Conservation (phyloP, 441 rosid genomes). For the Pelargonium citronellum region DNA sequence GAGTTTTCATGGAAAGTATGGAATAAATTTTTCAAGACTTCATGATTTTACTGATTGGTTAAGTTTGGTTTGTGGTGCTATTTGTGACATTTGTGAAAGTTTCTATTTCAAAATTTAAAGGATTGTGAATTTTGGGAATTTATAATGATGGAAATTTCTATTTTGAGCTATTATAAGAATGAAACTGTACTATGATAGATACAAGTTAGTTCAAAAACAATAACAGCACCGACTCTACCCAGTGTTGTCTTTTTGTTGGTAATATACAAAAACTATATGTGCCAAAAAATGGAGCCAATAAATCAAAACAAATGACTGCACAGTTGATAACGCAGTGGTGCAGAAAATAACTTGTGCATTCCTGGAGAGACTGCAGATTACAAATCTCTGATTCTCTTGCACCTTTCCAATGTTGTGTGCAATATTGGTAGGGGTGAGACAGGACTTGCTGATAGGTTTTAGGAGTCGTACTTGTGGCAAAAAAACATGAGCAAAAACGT, state of each 20-base stretch:
- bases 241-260: not conserved
- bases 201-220: not conserved
- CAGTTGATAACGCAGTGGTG: conserved; percentile 1
- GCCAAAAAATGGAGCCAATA: not conserved
- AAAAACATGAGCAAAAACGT: not conserved
- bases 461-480: not conserved
- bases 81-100: too few species aligned
- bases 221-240: not conserved
- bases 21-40: too few species aligned
- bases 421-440: not conserved
- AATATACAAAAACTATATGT: not conserved
- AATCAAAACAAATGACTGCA: conserved; percentile 2
- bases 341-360: not conserved
- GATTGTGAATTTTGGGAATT: too few species aligned
- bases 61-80: too few species aligned
- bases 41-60: too few species aligned
- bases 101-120: too few species aligned
- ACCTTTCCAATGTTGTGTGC: not conserved
- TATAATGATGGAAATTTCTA: too few species aligned
- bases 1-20: too few species aligned
- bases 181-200: not conserved
- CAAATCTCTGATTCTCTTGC: not conserved
- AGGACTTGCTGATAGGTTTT: not conserved
- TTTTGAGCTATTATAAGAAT: not conserved
- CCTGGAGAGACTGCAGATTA: not conserved